Percentiles rank a stretch among this genome's conserved stretches.
Conservation (phyloP, 1,284 basidiomycete species). For the Anthracocystis panici-leucophaei region DNA sequence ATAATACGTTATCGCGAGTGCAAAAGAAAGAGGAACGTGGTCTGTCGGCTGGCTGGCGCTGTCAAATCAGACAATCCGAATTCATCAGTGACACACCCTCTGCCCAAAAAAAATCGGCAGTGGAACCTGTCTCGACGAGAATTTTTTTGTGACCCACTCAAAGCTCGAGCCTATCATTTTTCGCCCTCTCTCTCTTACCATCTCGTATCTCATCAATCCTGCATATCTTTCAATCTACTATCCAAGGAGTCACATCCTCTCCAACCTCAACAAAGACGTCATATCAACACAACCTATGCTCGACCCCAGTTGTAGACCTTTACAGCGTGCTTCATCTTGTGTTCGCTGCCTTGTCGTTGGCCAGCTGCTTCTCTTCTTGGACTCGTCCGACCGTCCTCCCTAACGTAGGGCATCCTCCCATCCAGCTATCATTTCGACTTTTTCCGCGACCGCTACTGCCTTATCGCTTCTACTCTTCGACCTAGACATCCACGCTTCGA, state of each 20-base stretch:
- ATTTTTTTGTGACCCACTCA: not conserved
- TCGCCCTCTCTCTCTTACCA: constrained; percentile 6
- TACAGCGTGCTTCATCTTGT: constrained; percentile 44
- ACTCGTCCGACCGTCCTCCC: constrained; percentile 63
- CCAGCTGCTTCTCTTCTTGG: constrained; percentile 61
- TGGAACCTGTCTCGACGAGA: too few species aligned
- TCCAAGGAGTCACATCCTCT: constrained; percentile 45
- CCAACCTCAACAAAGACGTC: not conserved
- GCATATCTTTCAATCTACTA: constrained; percentile 3
- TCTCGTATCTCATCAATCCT: constrained; percentile 1
- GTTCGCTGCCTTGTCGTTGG: constrained; percentile 40
- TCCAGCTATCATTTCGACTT: constrained; percentile 4
- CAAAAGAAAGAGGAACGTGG: too few species aligned
- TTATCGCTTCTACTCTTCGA: not conserved
- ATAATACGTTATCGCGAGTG: too few species aligned
- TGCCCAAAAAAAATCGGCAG: too few species aligned
- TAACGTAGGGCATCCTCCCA: constrained; percentile 30
- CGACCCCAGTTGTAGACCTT: constrained; percentile 63
- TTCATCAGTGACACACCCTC: too few species aligned
- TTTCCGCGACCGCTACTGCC: not conserved
- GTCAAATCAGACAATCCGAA: too few species aligned
- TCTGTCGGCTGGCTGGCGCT: too few species aligned
- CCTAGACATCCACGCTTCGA: not conserved
- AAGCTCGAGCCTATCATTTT: not conserved
- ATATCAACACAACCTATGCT: constrained; percentile 56